These are phyloP conservation scores for Metschnikowia cubensis DNA, from an alignment of 805 yeast genomes.

Conservation along the genomic window DNA sequence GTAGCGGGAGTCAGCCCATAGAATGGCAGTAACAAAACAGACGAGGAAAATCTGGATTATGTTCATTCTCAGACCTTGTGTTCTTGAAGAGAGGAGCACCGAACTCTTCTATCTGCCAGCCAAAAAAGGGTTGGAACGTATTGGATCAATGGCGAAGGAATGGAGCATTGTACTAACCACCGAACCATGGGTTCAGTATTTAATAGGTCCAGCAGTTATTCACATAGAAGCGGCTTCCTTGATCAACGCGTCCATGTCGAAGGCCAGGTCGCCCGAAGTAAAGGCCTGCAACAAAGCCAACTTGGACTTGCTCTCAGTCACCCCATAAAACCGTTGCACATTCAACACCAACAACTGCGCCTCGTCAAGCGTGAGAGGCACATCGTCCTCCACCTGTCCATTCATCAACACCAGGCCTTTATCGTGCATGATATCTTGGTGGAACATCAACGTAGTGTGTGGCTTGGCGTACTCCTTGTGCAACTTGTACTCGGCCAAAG, in stretches of 20 bases:
- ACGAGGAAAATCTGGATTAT: too few species aligned
- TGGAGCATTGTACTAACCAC: too few species aligned
- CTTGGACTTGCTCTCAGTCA: slow-evolving; percentile 47
- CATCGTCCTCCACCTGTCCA: slow-evolving; percentile 73
- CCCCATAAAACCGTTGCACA: slow-evolving; percentile 82
- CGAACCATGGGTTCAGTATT: too few species aligned
- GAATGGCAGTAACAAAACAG: too few species aligned
- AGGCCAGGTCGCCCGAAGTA: slow-evolving; percentile 63
- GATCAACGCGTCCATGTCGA: slow-evolving; percentile 64
- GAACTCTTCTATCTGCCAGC: too few species aligned
- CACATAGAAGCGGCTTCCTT: slow-evolving; percentile 65
- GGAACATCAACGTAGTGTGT: slow-evolving; percentile 87
- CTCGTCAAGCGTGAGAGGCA: slow-evolving; percentile 63
- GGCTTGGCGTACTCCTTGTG: slow-evolving; percentile 93
- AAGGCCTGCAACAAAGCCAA: slow-evolving; percentile 58
- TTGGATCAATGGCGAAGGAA: too few species aligned
- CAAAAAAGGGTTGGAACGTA: too few species aligned
- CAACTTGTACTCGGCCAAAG: slow-evolving; percentile 85
- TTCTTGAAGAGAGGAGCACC: too few species aligned
- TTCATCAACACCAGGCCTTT: slow-evolving; percentile 78
- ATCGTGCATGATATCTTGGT: slow-evolving; percentile 61
- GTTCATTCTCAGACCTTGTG: too few species aligned
- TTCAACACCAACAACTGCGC: slow-evolving; percentile 74
- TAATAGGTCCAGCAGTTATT: not conserved
- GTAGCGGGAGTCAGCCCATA: too few species aligned